Conservation (phyloP, 1,284 basidiomycete genomes). For the Leccinum fuscescens region DNA sequence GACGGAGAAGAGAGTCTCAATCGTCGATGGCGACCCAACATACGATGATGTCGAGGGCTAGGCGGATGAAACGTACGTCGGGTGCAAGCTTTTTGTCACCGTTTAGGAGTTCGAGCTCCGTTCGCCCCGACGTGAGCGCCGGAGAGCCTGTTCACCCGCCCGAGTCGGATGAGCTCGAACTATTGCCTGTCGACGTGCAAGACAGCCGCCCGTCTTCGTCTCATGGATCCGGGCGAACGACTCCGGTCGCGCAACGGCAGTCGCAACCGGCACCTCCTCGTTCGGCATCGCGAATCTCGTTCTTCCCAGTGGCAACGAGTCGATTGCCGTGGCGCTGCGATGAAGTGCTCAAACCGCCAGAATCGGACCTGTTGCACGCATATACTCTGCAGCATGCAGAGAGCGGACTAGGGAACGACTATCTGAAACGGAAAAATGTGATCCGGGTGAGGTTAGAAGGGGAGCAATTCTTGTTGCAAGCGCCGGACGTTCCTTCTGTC, state of each 20-base stretch:
- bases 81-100: conserved; percentile 30
- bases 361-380: conserved; percentile 49
- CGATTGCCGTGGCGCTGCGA: conserved; percentile 14
- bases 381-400: conserved; percentile 92
- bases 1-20: conserved; percentile 22
- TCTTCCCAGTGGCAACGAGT: conserved; percentile 14
- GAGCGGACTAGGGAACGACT: conserved; percentile 93
- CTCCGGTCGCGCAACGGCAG: conserved; percentile 10
- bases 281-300: conserved; percentile 21
- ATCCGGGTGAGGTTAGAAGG: conserved; percentile 93
- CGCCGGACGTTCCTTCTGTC: conserved; percentile 79
- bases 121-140: conserved; percentile 9
- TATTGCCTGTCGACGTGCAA: conserved; percentile 26
- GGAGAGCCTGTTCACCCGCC: conserved; percentile 19
- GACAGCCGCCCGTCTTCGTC: conserved; percentile 25
- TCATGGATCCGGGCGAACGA: conserved; percentile 19
- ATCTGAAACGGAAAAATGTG: conserved; percentile 91
- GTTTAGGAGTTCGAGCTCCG: conserved; percentile 22
- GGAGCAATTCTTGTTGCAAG: conserved; percentile 95
- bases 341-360: conserved; percentile 41
- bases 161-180: conserved; percentile 21
- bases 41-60: conserved; percentile 17
- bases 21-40: conserved; percentile 25
- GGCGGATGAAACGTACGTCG: conserved; percentile 22
- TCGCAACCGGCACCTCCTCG: conserved; percentile 15